A percentile compares a stretch with the other conserved stretches of the same genome.
phyloP scores from a whole-genome alignment of 495 filamentous ascomycete genomes.

The Amniculicola lignicola region DNA sequence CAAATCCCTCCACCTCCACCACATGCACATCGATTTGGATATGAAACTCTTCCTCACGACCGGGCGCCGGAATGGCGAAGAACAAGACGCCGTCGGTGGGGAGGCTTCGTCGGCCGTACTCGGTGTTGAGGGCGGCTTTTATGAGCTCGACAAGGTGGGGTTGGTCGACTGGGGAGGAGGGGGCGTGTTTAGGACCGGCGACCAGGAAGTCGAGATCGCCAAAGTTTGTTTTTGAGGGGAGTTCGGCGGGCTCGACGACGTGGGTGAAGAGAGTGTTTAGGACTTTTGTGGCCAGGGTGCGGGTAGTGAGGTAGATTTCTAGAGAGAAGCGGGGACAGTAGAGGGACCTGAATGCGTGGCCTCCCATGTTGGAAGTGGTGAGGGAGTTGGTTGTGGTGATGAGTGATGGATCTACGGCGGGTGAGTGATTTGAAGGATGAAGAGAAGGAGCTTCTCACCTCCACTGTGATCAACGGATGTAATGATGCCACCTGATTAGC shows the following conservation, averaged over 20 bases:
- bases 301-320: conserved; percentile 10
- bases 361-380: conserved; percentile 13
- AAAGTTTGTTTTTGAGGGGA: conserved; percentile 16
- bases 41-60: conserved; percentile 5
- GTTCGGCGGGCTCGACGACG: conserved; percentile 16
- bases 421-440: too few relatives aligned
- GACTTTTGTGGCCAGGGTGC: neutral
- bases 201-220: conserved; percentile 27
- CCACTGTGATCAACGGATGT: too few relatives aligned
- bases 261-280: conserved; percentile 10
- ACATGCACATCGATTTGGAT: conserved; percentile 24
- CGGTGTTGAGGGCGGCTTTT: neutral
- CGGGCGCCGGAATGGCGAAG: conserved; percentile 7
- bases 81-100: neutral
- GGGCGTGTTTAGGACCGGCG: neutral
- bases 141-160: neutral
- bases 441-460: too few relatives aligned
- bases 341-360: conserved; percentile 16
- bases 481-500: too few relatives aligned
- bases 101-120: neutral
- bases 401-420: too few relatives aligned
- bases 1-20: conserved; percentile 1
- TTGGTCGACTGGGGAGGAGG: neutral
- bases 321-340: conserved; percentile 12
- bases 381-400: too few relatives aligned